A percentile compares a stretch with the other conserved stretches of the same genome.
Evolutionary conservation across 108 stramenopile genomes (phyloP).

Genomic region (Stephanodiscus triporus): DNA sequence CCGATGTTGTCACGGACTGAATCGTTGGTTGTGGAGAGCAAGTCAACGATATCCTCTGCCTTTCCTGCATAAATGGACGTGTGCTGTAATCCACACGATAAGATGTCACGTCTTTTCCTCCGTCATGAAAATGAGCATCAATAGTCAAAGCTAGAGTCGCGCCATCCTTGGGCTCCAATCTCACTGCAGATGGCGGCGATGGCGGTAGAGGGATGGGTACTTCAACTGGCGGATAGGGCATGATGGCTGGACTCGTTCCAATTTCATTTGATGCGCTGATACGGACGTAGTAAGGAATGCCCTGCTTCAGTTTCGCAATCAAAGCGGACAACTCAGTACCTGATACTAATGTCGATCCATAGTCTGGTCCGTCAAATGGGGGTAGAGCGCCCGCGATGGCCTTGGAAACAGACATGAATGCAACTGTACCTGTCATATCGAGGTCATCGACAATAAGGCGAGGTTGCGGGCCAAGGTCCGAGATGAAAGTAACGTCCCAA

Average conservation of each 20-base stretch:
- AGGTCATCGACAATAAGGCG: slow-evolving; percentile 58
- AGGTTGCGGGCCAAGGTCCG: slow-evolving; percentile 66
- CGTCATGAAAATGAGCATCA: slow-evolving; percentile 55
- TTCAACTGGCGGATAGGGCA: slow-evolving; percentile 63
- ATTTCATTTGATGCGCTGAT: slow-evolving; percentile 68
- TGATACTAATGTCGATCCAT: slow-evolving; percentile 58
- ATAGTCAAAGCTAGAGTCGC: slow-evolving; percentile 58
- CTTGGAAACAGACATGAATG: slow-evolving; percentile 51
- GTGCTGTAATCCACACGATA: slow-evolving; percentile 78
- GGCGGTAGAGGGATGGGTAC: slow-evolving; percentile 69
- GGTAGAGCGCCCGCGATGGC: slow-evolving; percentile 33
- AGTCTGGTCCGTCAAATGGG: slow-evolving; percentile 55
- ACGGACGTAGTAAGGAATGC: slow-evolving; percentile 76
- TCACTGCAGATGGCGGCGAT: slow-evolving; percentile 55
- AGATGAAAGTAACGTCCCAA: slow-evolving; percentile 78
- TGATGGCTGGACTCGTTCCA: slow-evolving; percentile 60
- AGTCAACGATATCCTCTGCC: slow-evolving; percentile 50
- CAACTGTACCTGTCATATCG: slow-evolving; percentile 70
- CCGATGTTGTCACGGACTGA: slow-evolving; percentile 55
- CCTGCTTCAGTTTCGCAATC: slow-evolving; percentile 59
- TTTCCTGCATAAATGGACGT: slow-evolving; percentile 59
- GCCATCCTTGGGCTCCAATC: slow-evolving; percentile 57
- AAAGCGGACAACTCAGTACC: slow-evolving; percentile 25
- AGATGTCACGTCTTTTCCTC: slow-evolving; percentile 60
- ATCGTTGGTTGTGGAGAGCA: slow-evolving; percentile 49